Base-by-base conservation (phyloP, 2,329 filamentous ascomycete species). In the Hansfordia pulvinata region DNA sequence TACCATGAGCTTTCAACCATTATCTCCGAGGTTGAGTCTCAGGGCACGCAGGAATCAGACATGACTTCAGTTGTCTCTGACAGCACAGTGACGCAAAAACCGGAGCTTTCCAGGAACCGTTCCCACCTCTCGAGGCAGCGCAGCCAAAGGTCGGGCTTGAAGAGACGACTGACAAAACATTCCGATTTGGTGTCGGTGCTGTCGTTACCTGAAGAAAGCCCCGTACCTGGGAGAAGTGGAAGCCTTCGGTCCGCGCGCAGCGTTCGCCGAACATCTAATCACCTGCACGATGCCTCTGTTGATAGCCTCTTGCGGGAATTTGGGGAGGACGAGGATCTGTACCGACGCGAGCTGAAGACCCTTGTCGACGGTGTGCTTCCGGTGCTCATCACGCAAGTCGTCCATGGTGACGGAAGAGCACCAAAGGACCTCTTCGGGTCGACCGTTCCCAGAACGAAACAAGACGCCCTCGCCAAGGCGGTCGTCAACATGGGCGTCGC, bases 301-400 rank as follows among this genome's bases (percentile, higher is more conserved):
- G 62, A 70, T 13, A 84, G 88, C 35, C 58, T 96, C 12, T 66
- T 96, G 48, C 64, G 67, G 27, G 85, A 93, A 44, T 74, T 98
- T 35, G 62, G 70, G 8, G 69, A 78, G 5, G 90, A 96, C 40
- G 90, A 98, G 51, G 60, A 69, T 23, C 79, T 90, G 38, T 98
- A 96, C 46, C 77, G 79, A 53, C 71, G 86, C 29, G 90, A 98
- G 52, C 64, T 98, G 17, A 84, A 85, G 45, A 94, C 90, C 1
- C 56, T 98, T 17, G 86, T 96, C 6, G 86, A 93, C 41, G 90
- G 90, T 30, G 88, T 98, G 13, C 82, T 98, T 30, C 90, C 90
- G 0, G 88, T 96, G 3, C 65, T 98, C 2, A 58, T 98, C 27
- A 83, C 77, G 8, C 83, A 85, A 37, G 81, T 93, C 7, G 66